These are phyloP conservation scores for Colletotrichum cordylinicola DNA, from an alignment of 2,329 filamentous ascomycete species.

Conservation along the genomic window DNA sequence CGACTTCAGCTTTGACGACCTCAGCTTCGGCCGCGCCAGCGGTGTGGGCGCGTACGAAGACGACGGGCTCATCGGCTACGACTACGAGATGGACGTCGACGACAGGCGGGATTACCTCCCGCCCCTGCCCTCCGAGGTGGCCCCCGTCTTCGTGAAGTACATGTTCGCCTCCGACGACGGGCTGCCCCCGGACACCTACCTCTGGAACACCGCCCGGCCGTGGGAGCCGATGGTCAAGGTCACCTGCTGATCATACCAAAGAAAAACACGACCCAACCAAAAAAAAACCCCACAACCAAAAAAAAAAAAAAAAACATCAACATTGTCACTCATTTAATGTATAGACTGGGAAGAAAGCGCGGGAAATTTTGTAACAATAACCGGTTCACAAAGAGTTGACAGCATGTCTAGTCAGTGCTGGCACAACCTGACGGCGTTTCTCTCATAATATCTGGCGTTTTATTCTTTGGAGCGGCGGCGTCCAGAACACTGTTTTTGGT, in stretches of 20 bases:
- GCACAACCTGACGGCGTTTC: background rate
- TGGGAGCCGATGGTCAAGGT: conserved; percentile 51
- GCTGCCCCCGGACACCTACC: conserved; percentile 38
- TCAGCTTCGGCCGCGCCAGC: background rate
- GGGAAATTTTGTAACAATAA: background rate
- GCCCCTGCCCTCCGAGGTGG: conserved; percentile 15
- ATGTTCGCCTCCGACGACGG: conserved; percentile 33
- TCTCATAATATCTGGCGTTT: background rate
- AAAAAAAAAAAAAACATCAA: background rate
- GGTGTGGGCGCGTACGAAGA: background rate
- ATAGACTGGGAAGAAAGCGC: background rate
- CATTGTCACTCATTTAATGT: background rate
- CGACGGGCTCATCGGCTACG: background rate
- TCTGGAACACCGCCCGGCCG: conserved; percentile 45
- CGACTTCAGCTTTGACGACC: conserved; percentile 14
- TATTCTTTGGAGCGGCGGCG: background rate
- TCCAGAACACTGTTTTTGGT: background rate
- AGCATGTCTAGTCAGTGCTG: background rate
- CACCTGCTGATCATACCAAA: conserved; percentile 28
- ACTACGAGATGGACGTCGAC: conserved; percentile 8
- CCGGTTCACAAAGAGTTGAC: background rate
- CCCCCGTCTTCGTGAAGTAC: conserved; percentile 42
- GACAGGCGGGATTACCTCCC: background rate
- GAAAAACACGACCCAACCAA: background rate
- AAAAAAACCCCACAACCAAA: background rate